Conservation (phyloP, 192 early-diverging fungal genomes). For the Backusella circina region DNA sequence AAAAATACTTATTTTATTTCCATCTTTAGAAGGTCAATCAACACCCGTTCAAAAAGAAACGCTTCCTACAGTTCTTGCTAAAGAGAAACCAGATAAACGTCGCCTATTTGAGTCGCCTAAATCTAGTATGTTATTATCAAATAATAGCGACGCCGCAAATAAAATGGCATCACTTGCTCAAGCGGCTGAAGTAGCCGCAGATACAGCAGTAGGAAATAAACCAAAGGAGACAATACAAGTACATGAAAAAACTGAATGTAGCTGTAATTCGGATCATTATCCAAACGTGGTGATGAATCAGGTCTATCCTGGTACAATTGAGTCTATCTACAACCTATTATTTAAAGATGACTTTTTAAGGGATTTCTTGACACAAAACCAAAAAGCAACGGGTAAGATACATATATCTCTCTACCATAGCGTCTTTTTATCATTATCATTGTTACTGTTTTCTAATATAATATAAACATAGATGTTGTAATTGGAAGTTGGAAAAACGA, state of each 20-base stretch:
- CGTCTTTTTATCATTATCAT: background rate
- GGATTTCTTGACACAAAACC: background rate
- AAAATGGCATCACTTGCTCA: background rate
- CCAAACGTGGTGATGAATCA: conserved; percentile 32
- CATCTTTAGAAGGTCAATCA: background rate
- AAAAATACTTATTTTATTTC: background rate
- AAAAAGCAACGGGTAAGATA: conserved; percentile 7
- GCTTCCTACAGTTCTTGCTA: background rate
- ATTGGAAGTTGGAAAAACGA: conserved; percentile 27
- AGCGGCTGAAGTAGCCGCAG: background rate
- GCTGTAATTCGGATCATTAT: conserved; percentile 42
- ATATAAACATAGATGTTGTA: conserved; percentile 19
- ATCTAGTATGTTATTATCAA: background rate
- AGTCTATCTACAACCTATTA: background rate
- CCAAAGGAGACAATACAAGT: background rate
- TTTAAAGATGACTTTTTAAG: background rate
- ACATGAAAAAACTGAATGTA: conserved; percentile 35
- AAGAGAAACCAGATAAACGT: background rate
- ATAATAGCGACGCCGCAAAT: background rate
- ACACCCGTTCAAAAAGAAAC: background rate
- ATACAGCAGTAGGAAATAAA: background rate
- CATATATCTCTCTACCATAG: background rate
- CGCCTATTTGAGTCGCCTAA: background rate
- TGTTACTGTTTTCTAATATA: background rate
- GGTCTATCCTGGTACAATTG: background rate